Percentiles rank a stretch among this genome's conserved stretches.
Conservation (phyloP, 345 rosid genomes). For the Salix dunnii region DNA sequence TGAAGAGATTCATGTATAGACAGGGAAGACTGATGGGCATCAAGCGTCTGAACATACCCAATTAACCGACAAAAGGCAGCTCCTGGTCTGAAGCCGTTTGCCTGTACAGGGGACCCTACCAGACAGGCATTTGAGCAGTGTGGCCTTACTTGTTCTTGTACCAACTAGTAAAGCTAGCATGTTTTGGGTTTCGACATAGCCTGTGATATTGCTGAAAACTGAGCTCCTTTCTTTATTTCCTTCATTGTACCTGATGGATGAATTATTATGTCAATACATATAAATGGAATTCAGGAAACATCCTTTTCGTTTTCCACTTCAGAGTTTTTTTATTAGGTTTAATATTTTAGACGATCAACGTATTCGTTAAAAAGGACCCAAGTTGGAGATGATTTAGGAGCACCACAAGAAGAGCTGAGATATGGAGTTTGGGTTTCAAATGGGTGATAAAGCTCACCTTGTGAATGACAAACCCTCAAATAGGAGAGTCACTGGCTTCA, state of each 20-base stretch:
- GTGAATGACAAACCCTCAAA: constrained; percentile 30
- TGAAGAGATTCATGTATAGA: constrained; percentile 37
- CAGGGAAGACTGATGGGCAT: constrained; percentile 36
- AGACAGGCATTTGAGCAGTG: constrained; percentile 34
- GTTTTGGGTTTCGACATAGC: constrained; percentile 21
- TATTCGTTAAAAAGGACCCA: no score
- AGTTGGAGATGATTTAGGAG: no score
- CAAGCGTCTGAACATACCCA: constrained; percentile 31
- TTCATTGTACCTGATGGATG: constrained; percentile 14
- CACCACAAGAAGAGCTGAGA: neutral
- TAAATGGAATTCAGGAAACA: no score
- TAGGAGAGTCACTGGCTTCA: constrained; percentile 26
- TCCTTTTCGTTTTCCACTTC: no score
- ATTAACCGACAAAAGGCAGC: constrained; percentile 19
- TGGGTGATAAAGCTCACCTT: constrained; percentile 16
- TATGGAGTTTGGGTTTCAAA: neutral
- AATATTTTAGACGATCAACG: no score
- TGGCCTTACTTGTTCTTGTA: constrained; percentile 22
- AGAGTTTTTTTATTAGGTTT: no score
- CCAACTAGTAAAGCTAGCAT: constrained; percentile 32
- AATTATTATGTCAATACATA: neutral
- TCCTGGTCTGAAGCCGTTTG: constrained; percentile 12
- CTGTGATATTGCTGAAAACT: constrained; percentile 26
- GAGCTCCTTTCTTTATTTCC: constrained; percentile 12
- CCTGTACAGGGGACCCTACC: constrained; percentile 26